Evolutionary conservation across 306 rosid species (phyloP), one percentile per base, ranked within the genome.

Genomic region (Cicer yamashitae): DNA sequence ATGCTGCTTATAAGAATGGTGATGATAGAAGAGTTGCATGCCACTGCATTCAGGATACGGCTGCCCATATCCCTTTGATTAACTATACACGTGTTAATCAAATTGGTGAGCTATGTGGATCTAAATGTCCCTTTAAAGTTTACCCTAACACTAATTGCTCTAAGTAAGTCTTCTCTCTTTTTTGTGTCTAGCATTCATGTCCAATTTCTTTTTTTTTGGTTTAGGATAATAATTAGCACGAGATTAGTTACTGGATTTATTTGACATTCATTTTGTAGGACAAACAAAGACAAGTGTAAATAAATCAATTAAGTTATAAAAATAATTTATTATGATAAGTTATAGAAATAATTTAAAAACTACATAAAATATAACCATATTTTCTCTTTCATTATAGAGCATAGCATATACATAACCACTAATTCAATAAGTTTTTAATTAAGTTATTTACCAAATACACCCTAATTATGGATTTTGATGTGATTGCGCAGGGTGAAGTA

Each of bases 61-160:
- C 86, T 4, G 87, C 90, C 0, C 0, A 0, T 0, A 88, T 91
- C 51, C 91, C 89, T 38, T 82, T 86, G 17, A 67, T 89, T 40
- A 14, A 91, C 40, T 91, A 89, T 11, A 59, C 51, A 0, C 81
- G 83, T 6, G 75, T 89, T 5, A 80, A 84, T 73, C 1, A 18
- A 45, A 70, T 88, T 11, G 70, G 83, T 20, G 48, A 10, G 5
- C 39, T 39, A 2, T 92, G 94, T 51, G 82, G 84, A 41, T 76
- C 91, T 57, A 63, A 70, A 7, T 78, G 91, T 44, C 89, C 97
- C 37, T 79, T 18, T 83, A 84, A 80, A 86, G 83, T 92, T 43
- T 88, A 89, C 56, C 93, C 97, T 10, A 54, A 87, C 71, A 90
- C 96, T 20, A 52, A 92, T 9, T 92, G 97, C 83, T 62, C 87